phyloP scores from a whole-genome alignment of 2,329 filamentous ascomycete genomes.

The Fusarium hostae region DNA sequence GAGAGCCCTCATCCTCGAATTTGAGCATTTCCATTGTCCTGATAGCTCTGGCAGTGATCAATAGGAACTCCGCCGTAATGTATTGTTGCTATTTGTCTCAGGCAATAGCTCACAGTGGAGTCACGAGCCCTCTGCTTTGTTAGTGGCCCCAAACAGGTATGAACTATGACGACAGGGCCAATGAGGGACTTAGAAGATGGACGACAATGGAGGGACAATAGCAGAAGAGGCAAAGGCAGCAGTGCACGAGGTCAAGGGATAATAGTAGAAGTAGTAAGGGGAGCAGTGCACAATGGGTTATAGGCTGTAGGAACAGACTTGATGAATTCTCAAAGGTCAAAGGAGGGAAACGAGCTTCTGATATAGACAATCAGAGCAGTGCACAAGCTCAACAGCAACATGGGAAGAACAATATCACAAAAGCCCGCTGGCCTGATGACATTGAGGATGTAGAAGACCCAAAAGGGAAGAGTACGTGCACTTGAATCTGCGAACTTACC shows the following conservation, averaged over 20 bases:
- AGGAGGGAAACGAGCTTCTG: constrained; percentile 3
- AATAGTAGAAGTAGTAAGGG: neutral
- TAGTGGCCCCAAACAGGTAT: neutral
- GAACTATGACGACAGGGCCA: neutral
- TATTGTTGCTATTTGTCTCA: neutral
- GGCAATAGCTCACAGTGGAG: neutral
- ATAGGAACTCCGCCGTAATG: neutral
- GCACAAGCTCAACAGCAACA: neutral
- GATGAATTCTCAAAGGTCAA: neutral
- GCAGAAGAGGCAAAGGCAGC: neutral
- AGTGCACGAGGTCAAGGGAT: neutral
- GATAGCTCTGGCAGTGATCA: neutral
- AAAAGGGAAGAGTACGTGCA: neutral
- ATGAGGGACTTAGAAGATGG: neutral
- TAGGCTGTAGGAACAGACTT: neutral
- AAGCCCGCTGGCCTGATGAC: neutral
- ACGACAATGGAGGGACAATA: neutral
- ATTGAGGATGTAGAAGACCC: neutral
- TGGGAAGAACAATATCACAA: constrained; percentile 1
- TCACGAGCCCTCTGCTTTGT: neutral
- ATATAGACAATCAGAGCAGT: constrained; percentile 13
- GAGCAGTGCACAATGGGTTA: neutral
- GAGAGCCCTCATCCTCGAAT: neutral
- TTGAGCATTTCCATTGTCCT: neutral
- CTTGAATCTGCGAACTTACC: constrained; percentile 14